These are phyloP conservation scores for Mucor ambiguus DNA, from an alignment of 371 early-diverging fungal genomes.

Conservation along the genomic window DNA sequence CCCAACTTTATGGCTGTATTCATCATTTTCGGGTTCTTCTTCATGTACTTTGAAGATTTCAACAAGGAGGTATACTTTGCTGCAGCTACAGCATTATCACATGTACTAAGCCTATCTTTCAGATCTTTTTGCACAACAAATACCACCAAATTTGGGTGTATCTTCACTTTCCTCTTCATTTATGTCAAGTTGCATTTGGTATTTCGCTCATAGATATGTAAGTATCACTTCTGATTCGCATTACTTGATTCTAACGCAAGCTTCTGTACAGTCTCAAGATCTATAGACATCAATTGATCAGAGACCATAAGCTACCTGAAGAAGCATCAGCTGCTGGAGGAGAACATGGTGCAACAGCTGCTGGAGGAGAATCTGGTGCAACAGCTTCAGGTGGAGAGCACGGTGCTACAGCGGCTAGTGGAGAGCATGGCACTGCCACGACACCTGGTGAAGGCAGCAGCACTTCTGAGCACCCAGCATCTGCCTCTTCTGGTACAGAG, in stretches of 20 bases:
- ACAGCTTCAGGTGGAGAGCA: background rate
- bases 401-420: background rate
- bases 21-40: constrained; percentile 56
- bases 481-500: background rate
- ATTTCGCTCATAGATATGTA: constrained; percentile 52
- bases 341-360: background rate
- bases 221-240: background rate
- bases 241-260: background rate
- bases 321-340: constrained; percentile 1
- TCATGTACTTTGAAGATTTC: constrained; percentile 59
- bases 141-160: constrained; percentile 63
- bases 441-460: background rate
- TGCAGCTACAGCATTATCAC: background rate
- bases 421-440: background rate
- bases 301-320: constrained; percentile 25
- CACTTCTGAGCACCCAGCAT: background rate
- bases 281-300: constrained; percentile 35
- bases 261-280: constrained; percentile 33
- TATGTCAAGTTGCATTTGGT: constrained; percentile 58
- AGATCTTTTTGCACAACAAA: constrained; percentile 47
- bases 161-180: constrained; percentile 59
- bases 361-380: background rate
- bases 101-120: background rate
- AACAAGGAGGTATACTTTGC: constrained; percentile 45
- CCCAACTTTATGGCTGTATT: constrained; percentile 55